These are phyloP conservation scores for Guadua angustifolia DNA, from an alignment of 176 grass and related monocot genomes.

Conservation along the genomic window DNA sequence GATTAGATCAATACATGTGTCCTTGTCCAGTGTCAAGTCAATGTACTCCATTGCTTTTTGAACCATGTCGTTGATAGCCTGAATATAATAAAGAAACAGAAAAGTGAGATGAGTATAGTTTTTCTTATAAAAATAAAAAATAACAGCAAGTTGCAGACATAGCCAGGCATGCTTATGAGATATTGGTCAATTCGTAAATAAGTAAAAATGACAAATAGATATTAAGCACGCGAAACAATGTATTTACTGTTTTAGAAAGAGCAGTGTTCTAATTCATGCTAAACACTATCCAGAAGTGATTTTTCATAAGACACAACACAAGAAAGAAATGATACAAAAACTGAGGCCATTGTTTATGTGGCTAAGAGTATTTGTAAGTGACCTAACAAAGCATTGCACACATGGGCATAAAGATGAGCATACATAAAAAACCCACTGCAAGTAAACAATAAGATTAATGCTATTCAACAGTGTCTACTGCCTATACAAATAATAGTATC, in stretches of 20 bases:
- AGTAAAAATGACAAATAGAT: neutral
- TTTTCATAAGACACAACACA: neutral
- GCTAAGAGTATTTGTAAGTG: neutral
- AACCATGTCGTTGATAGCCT: conserved; percentile 92
- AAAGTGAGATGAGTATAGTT: neutral
- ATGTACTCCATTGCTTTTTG: conserved; percentile 97
- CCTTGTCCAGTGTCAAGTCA: conserved; percentile 81
- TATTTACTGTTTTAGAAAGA: neutral
- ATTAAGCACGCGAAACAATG: neutral
- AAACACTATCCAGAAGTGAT: neutral
- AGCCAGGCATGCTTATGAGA: neutral
- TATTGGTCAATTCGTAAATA: neutral
- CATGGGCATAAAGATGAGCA: neutral
- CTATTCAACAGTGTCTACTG: neutral
- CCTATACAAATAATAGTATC: neutral
- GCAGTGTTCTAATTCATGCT: neutral
- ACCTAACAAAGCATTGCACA: neutral
- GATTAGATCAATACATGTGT: conserved; percentile 87
- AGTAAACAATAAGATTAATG: conserved; percentile 7
- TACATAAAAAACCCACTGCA: neutral
- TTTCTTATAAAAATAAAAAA: neutral
- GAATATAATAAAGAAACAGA: conserved; percentile 29
- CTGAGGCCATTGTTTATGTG: neutral
- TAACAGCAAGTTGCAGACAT: conserved; percentile 19
- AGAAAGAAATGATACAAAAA: neutral